These are phyloP conservation scores for Chiua virens DNA, from an alignment of 768 basidiomycete species.

Conservation along the genomic window DNA sequence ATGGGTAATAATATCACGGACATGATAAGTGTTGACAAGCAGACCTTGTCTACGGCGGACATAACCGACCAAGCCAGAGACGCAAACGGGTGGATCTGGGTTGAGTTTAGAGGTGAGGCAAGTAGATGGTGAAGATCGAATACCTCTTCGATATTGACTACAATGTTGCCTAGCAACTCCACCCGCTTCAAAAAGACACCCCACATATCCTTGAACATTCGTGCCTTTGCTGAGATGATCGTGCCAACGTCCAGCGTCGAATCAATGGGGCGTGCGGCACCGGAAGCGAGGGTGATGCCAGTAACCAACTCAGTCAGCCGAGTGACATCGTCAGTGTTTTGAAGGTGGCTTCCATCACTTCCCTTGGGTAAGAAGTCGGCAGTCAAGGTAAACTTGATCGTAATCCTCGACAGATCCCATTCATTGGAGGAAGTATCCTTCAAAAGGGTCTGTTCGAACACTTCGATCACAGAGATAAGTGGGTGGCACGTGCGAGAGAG, in stretches of 20 bases:
- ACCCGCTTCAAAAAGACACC: background rate
- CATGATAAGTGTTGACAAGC: background rate
- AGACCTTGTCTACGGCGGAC: background rate
- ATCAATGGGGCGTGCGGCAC: no score
- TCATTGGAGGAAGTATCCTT: background rate
- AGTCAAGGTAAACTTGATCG: background rate
- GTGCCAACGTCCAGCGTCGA: no score
- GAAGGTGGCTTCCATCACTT: background rate
- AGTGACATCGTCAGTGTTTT: background rate
- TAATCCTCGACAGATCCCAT: background rate
- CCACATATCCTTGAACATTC: background rate
- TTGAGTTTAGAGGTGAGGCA: background rate
- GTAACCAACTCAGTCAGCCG: no score
- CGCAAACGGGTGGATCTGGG: constrained; percentile 5
- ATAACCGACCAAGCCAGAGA: constrained; percentile 1
- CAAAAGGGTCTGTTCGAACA: background rate
- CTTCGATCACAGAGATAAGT: background rate
- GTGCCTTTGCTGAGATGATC: background rate
- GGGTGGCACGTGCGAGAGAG: background rate
- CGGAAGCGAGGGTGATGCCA: no score
- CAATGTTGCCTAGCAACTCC: background rate
- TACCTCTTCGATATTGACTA: background rate
- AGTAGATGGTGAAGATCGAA: background rate
- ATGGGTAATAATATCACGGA: background rate
- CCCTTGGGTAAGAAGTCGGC: background rate